phyloP scores from a whole-genome alignment of 192 early-diverging fungal genomes.

The Paraglomus occultum region DNA sequence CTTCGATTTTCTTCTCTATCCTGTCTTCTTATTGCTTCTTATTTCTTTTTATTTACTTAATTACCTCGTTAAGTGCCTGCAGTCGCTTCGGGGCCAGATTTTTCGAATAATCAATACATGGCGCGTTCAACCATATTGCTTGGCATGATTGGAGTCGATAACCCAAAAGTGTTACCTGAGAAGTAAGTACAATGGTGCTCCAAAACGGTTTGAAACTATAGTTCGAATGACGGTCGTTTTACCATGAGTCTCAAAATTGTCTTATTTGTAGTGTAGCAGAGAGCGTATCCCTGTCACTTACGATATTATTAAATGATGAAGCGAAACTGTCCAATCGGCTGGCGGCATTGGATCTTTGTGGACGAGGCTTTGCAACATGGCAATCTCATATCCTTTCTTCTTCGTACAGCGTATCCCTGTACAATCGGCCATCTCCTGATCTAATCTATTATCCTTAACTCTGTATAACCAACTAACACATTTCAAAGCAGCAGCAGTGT shows the following conservation, averaged over 20 bases:
- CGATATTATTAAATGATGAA: constrained; percentile 61
- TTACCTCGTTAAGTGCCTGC: constrained; percentile 46
- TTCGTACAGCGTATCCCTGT: not conserved
- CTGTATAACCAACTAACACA: not conserved
- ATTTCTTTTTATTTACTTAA: constrained; percentile 21
- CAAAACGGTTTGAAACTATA: no score
- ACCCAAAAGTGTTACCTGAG: constrained; percentile 46
- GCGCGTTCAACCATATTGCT: constrained; percentile 70
- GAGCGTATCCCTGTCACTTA: constrained; percentile 66
- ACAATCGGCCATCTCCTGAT: not conserved
- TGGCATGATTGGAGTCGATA: constrained; percentile 69
- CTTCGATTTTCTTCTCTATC: no score
- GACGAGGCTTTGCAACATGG: constrained; percentile 71
- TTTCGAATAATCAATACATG: constrained; percentile 46
- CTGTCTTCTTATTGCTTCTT: no score
- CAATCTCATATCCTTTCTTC: constrained; percentile 57
- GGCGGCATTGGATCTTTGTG: constrained; percentile 70
- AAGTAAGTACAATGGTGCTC: constrained; percentile 31
- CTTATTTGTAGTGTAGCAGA: constrained; percentile 42
- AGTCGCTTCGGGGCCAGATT: constrained; percentile 33
- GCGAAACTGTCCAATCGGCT: constrained; percentile 49
- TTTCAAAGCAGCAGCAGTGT: constrained; percentile 61
- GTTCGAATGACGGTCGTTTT: no score
- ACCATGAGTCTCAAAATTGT: not conserved
- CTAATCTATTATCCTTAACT: constrained; percentile 13